Conservation (phyloP, 768 basidiomycete genomes). For the Amyloporia xantha region DNA sequence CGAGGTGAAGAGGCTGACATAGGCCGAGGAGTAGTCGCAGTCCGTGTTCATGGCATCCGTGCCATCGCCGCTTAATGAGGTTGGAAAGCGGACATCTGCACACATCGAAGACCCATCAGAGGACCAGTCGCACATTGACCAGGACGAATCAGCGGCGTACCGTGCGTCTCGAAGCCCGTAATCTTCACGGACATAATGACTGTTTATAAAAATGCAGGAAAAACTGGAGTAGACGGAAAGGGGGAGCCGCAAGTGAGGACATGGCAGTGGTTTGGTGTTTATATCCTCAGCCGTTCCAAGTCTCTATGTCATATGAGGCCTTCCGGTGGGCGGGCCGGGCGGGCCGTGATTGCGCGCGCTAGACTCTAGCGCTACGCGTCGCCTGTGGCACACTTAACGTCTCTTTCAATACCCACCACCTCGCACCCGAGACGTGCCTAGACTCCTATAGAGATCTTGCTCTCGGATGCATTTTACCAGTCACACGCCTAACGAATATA, state of each 20-base stretch:
- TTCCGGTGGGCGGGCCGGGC: slow-evolving; percentile 2
- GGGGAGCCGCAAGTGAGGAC: neutral
- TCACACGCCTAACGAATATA: too few relatives aligned
- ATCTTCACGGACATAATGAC: slow-evolving; percentile 34
- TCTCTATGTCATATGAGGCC: neutral
- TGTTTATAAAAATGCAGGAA: neutral
- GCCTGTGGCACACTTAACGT: neutral
- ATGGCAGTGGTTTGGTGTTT: neutral
- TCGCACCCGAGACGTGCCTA: too few relatives aligned
- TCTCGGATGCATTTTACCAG: too few relatives aligned
- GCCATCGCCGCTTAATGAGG: slow-evolving; percentile 85
- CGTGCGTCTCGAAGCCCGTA: slow-evolving; percentile 52
- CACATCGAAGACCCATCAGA: neutral
- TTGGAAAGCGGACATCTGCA: slow-evolving; percentile 87
- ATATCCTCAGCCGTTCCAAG: neutral
- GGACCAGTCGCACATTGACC: too few relatives aligned
- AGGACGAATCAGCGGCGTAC: slow-evolving; percentile 26
- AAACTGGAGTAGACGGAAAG: neutral
- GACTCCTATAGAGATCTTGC: too few relatives aligned
- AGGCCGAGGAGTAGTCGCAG: slow-evolving; percentile 94
- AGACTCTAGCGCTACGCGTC: neutral
- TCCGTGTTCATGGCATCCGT: slow-evolving; percentile 96
- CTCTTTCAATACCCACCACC: too few relatives aligned
- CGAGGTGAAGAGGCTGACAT: slow-evolving; percentile 73
- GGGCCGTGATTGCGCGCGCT: neutral